Evolutionary conservation across 768 basidiomycete species (phyloP).

Genomic region (Agaricus sinodeliciosus): DNA sequence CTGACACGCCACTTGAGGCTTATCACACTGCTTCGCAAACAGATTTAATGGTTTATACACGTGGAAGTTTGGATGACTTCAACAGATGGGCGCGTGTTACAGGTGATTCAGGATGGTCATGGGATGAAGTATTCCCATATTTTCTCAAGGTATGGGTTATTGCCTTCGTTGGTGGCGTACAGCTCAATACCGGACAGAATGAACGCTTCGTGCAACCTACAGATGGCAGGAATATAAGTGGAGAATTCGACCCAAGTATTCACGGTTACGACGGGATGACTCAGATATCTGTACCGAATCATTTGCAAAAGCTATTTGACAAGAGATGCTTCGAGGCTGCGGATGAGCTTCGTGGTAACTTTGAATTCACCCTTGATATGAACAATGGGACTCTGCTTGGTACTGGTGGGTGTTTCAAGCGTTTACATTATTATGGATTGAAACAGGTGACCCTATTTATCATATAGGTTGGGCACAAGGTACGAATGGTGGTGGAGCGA

Average conservation of each 20-base stretch:
- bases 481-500: conserved; percentile 19
- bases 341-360: conserved; percentile 19
- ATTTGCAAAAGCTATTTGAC: conserved; percentile 20
- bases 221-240: conserved; percentile 30
- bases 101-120: conserved; percentile 29
- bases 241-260: conserved; percentile 28
- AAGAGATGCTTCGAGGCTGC: conserved; percentile 24
- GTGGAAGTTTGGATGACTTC: conserved; percentile 25
- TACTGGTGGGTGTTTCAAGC: conserved; percentile 17
- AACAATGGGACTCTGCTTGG: conserved; percentile 25
- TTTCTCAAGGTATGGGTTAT: conserved; percentile 19
- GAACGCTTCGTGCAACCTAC: conserved; percentile 30
- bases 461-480: conserved; percentile 18
- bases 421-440: not conserved
- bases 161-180: not conserved
- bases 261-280: conserved; percentile 29
- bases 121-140: conserved; percentile 23
- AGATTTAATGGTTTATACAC: conserved; percentile 27
- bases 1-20: no score
- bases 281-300: conserved; percentile 26
- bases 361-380: conserved; percentile 19
- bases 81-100: conserved; percentile 19
- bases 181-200: conserved; percentile 18
- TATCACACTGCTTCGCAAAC: not conserved
- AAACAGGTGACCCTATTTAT: not conserved